Conservation (phyloP, 768 basidiomycete genomes). For the Pleurotus sapidus region DNA sequence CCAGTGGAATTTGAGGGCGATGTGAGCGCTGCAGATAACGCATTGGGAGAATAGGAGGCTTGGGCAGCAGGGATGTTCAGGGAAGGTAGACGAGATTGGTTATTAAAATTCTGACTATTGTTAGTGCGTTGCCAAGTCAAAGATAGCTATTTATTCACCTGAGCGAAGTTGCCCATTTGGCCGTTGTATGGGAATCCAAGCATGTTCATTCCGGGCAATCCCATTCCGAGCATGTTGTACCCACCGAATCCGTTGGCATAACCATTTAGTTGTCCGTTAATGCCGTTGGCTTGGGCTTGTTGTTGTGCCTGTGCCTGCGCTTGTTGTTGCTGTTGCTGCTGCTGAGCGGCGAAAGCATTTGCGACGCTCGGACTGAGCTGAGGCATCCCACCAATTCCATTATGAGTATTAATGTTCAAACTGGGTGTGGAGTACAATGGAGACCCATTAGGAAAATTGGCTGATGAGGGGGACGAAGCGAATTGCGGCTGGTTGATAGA, state of each 20-base stretch:
- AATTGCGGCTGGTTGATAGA: conserved; percentile 56
- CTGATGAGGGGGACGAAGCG: conserved; percentile 44
- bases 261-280: conserved; percentile 31
- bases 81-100: conserved; percentile 62
- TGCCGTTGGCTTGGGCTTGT: conserved; percentile 37
- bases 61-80: conserved; percentile 70
- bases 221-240: conserved; percentile 81
- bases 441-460: conserved; percentile 41
- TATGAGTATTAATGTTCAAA: conserved; percentile 63
- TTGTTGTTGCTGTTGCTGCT: conserved; percentile 41
- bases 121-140: conserved; percentile 4
- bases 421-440: conserved; percentile 74
- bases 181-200: conserved; percentile 70
- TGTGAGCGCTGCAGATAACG: conserved; percentile 66
- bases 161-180: conserved; percentile 69
- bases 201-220: conserved; percentile 71
- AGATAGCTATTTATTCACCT: conserved; percentile 35
- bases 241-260: conserved; percentile 58
- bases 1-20: conserved; percentile 69
- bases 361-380: conserved; percentile 73
- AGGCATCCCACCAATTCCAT: conserved; percentile 33
- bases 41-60: conserved; percentile 76
- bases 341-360: conserved; percentile 48
- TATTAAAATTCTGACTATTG: conserved; percentile 3
- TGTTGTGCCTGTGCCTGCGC: conserved; percentile 46